These are phyloP conservation scores for Chloridella minuta DNA, from an alignment of 352 stramenopile species.

Conservation along the genomic window DNA sequence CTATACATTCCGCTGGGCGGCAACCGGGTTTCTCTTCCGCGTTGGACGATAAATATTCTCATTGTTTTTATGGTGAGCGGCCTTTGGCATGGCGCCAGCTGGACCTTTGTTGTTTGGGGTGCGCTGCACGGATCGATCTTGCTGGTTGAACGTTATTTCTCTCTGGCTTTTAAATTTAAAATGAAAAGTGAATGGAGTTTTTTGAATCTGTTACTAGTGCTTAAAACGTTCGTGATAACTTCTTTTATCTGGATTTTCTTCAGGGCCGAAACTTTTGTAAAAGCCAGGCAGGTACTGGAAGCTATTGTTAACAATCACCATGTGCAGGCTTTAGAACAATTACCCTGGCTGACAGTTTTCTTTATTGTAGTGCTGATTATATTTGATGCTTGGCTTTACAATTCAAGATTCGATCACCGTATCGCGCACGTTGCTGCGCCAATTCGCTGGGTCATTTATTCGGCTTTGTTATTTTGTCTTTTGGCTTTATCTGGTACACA, in stretches of 20 bases:
- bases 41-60: neutral
- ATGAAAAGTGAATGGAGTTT: neutral
- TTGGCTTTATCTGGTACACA: neutral
- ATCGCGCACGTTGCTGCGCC: neutral
- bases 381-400: neutral
- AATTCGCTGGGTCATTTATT: neutral
- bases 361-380: neutral
- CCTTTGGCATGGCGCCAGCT: neutral
- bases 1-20: neutral
- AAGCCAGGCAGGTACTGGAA: neutral
- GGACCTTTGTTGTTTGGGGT: neutral
- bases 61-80: neutral
- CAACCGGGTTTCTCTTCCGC: neutral
- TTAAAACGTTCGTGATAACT: neutral
- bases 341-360: neutral
- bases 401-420: neutral
- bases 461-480: neutral
- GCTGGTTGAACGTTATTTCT: neutral
- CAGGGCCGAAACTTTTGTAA: neutral
- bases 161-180: neutral
- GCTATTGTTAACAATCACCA: slow-evolving; percentile 11
- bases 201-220: neutral
- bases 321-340: too few species aligned
- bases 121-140: neutral
- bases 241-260: neutral